These are phyloP conservation scores for Zostera marina DNA, from an alignment of 116 monocot genomes.

Conservation along the genomic window DNA sequence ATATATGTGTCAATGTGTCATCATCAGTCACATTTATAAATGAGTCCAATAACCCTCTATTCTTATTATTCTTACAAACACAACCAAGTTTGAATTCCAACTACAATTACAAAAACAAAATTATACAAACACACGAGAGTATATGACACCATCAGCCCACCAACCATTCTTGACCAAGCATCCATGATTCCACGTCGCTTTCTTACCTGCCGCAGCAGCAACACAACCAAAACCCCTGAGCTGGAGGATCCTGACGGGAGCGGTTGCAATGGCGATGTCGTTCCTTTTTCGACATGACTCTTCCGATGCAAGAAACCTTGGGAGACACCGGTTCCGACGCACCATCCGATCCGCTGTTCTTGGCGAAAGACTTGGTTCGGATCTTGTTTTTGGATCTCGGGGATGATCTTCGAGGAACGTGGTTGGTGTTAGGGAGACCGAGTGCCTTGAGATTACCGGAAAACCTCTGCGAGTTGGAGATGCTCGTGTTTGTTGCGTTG, in stretches of 20 bases:
- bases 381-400: neutral
- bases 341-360: neutral
- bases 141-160: no score
- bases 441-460: slow-evolving; percentile 20
- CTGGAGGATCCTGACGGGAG: neutral
- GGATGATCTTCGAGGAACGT: neutral
- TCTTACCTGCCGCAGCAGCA: neutral
- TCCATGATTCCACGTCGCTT: neutral
- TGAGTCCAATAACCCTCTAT: no score
- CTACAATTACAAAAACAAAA: no score
- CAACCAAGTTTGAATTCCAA: no score
- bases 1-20: no score
- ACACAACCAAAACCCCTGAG: slow-evolving; percentile 2
- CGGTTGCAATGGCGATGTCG: neutral
- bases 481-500: neutral
- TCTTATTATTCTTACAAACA: no score
- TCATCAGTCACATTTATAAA: no score
- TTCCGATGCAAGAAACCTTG: slow-evolving; percentile 65
- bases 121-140: no score
- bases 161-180: no score
- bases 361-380: slow-evolving; percentile 1
- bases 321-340: slow-evolving; percentile 46
- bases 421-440: slow-evolving; percentile 2
- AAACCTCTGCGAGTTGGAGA: slow-evolving; percentile 15
- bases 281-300: slow-evolving; percentile 39